Conservation (phyloP, 345 rosid species). For the Rhizophora apiculata region DNA sequence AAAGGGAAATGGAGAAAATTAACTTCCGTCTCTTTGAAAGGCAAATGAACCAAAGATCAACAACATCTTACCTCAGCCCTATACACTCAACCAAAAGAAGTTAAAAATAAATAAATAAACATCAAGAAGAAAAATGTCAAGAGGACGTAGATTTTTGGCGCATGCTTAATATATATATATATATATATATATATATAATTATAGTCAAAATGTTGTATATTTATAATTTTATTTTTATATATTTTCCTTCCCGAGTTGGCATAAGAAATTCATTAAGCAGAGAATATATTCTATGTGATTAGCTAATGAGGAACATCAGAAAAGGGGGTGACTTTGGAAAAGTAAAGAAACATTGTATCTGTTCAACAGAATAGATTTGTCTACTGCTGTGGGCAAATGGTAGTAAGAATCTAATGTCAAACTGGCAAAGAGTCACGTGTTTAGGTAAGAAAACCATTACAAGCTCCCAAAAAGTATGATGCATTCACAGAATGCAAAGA, state of each 20-base stretch:
- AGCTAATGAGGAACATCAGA: neutral
- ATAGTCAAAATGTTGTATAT: neutral
- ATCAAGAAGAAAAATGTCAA: neutral
- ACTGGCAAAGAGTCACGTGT: slow-evolving; percentile 12
- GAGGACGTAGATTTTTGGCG: neutral
- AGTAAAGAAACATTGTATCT: slow-evolving; percentile 5
- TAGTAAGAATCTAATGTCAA: neutral
- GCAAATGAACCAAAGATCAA: slow-evolving; percentile 1
- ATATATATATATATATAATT: too few species aligned
- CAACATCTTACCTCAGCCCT: slow-evolving; percentile 31
- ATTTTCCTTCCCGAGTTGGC: neutral
- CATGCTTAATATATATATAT: neutral
- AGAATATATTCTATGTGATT: slow-evolving; percentile 10
- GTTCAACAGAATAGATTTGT: too few species aligned
- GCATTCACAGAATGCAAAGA: neutral
- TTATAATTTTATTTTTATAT: too few species aligned
- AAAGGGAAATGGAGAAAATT: neutral
- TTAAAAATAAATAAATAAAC: too few species aligned
- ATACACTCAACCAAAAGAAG: neutral
- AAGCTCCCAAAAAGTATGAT: slow-evolving; percentile 8
- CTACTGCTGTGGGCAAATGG: too few species aligned
- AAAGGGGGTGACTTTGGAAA: slow-evolving; percentile 8
- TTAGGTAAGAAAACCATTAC: slow-evolving; percentile 25
- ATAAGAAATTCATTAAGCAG: slow-evolving; percentile 13
- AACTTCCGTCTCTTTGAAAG: neutral